Conservation (phyloP, 2,329 filamentous ascomycete species). For the Cercospora zeae-maydis region DNA sequence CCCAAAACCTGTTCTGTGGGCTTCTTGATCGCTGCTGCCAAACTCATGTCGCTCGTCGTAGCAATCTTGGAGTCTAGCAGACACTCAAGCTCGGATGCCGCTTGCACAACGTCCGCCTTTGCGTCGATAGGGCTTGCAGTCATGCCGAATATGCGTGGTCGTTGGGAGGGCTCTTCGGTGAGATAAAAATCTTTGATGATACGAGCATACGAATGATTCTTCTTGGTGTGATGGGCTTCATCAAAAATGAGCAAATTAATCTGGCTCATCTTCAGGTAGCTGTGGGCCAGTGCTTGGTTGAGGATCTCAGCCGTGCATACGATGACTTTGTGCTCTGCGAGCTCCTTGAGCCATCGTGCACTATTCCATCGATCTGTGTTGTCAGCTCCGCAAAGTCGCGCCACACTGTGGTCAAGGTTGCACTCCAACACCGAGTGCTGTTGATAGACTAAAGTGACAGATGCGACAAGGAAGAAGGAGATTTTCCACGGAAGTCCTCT, state of each 20-base stretch:
- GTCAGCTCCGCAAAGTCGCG: conserved; percentile 70
- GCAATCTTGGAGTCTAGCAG: conserved; percentile 79
- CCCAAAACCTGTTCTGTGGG: conserved; percentile 58
- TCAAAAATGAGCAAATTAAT: conserved; percentile 94
- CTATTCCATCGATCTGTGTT: conserved; percentile 58
- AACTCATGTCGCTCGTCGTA: conserved; percentile 62
- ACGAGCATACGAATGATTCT: conserved; percentile 81
- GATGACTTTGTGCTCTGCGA: conserved; percentile 70
- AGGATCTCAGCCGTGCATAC: conserved; percentile 92
- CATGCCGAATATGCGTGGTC: conserved; percentile 88
- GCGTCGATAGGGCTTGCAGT: conserved; percentile 92
- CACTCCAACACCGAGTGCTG: conserved; percentile 76
- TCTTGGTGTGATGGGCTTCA: conserved; percentile 94
- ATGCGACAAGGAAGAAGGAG: conserved; percentile 83
- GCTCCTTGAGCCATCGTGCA: conserved; percentile 57
- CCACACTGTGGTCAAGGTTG: conserved; percentile 74
- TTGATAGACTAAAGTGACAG: conserved; percentile 84
- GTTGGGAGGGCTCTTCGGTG: conserved; percentile 44
- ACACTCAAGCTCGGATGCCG: conserved; percentile 65
- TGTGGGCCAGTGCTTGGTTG: conserved; percentile 70
- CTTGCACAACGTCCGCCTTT: conserved; percentile 66
- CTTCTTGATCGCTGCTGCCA: conserved; percentile 57
- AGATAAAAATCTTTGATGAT: conserved; percentile 87
- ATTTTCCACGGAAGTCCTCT: conserved; percentile 59
- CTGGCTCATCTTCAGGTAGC: conserved; percentile 73